Base-by-base conservation (phyloP, 2,329 filamentous ascomycete species). In the Cryphonectria radicalis region DNA sequence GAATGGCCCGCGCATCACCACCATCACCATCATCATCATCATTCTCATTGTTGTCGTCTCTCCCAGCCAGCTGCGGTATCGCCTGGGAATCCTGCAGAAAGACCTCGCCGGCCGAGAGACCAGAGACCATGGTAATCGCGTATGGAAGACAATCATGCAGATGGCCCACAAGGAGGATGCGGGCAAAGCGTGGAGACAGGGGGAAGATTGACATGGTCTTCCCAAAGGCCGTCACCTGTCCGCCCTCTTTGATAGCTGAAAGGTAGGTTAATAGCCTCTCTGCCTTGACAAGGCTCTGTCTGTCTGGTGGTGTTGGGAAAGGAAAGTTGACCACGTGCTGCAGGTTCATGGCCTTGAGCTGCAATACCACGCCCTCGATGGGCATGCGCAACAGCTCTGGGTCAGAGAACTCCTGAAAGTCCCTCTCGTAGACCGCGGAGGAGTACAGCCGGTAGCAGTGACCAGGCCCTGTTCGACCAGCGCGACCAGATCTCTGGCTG, bases 371-470 rank as follows among this genome's bases (percentile, higher is more conserved):
- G 25, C 92, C 93, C 80, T 99, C 96, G 40, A 98, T 93, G 0
- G 96, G 95, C 81, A 96, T 97, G 35, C 95, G 89, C 64, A 97
- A 82, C 55, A 99, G 91, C 80, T 99, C 96, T 0, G 96, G 95
- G 35, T 95, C 91, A 0, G 93, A 90, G 77, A 97, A 97, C 74
- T 95, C 89, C 35, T 90, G 85, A 75, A 99, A 97, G 75, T 97
- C 94, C 70, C 93, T 88, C 81, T 96, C 96, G 77, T 93, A 99
- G 0, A 99, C 92, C 0, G 96, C 96, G 17, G 94, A 97, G 0
- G 95, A 98, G 81, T 97, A 99, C 5, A 99, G 83, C 70, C 94
- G 87, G 83, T 98, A 99, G 81, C 95, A 98, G 81, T 99, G 97
- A 10, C 96, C 96, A 1, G 96, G 95, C 0, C 94, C 95, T 4